Conservation (phyloP, 1,139 yeast species). For the Geotrichum fermentans region DNA sequence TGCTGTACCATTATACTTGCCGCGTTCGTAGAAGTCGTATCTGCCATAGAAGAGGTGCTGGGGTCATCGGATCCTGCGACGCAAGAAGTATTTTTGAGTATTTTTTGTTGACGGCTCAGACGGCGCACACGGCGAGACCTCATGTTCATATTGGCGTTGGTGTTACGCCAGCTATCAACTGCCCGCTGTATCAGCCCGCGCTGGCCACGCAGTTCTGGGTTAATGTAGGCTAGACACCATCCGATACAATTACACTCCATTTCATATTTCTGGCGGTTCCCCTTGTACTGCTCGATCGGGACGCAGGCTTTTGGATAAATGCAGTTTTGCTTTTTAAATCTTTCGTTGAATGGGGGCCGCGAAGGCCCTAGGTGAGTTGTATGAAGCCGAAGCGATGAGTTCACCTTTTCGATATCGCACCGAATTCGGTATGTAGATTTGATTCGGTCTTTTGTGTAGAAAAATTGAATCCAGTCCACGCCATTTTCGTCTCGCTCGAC, state of each 20-base stretch:
- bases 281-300: conserved; percentile 40
- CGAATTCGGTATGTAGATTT: conserved; percentile 34
- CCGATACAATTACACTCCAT: conserved; percentile 46
- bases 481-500: conserved; percentile 34
- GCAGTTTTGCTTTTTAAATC: conserved; percentile 42
- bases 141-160: conserved; percentile 41
- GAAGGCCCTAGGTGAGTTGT: conserved; percentile 14
- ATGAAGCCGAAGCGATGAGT: conserved; percentile 16
- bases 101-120: conserved; percentile 19
- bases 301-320: conserved; percentile 46
- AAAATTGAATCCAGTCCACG: conserved; percentile 38
- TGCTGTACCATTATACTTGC: too few species aligned
- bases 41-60: background rate
- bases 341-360: too few species aligned
- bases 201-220: conserved; percentile 41
- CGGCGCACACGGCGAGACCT: conserved; percentile 42
- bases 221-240: conserved; percentile 43
- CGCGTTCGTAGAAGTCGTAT: too few species aligned
- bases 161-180: conserved; percentile 48
- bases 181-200: conserved; percentile 48
- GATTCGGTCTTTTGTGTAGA: conserved; percentile 35
- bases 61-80: background rate
- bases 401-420: conserved; percentile 36
- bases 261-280: conserved; percentile 45
- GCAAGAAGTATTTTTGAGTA: conserved; percentile 3